Conservation (phyloP, 306 rosid genomes). For the Luffa acutangula region DNA sequence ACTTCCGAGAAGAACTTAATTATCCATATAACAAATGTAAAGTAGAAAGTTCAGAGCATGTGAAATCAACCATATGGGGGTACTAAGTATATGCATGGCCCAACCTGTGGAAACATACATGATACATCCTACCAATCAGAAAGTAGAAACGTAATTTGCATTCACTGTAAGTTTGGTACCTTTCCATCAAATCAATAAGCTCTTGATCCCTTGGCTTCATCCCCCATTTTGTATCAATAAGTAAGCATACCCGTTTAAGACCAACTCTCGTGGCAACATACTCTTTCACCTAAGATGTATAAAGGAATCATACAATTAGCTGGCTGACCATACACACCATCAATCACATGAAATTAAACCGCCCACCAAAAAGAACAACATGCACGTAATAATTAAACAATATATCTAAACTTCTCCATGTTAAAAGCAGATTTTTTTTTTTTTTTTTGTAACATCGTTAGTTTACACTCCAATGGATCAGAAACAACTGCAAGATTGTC, state of each 20-base stretch:
- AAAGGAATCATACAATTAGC: not conserved
- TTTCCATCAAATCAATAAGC: constrained; percentile 83
- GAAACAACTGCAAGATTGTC: not conserved
- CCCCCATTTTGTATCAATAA: constrained; percentile 92
- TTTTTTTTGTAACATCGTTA: not conserved
- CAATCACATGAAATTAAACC: not conserved
- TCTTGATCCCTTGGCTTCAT: constrained; percentile 91
- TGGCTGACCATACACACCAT: not conserved
- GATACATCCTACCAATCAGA: not conserved
- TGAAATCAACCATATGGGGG: not conserved
- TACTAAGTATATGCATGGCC: not conserved
- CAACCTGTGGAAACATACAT: not conserved
- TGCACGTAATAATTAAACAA: not conserved
- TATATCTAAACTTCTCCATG: not conserved
- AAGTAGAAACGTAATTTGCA: constrained; percentile 2
- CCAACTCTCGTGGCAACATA: constrained; percentile 77
- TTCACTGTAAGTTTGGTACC: constrained; percentile 28
- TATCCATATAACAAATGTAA: not conserved
- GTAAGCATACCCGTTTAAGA: constrained; percentile 77
- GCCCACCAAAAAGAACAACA: not conserved
- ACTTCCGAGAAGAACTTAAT: not conserved
- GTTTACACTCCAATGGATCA: not conserved
- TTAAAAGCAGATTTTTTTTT: not conserved
- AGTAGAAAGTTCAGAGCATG: not conserved
- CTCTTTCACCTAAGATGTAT: constrained; percentile 62